A percentile compares a stretch with the other conserved stretches of the same genome.
phyloP scores from a whole-genome alignment of 306 rosid species.

The Vigna angularis region DNA sequence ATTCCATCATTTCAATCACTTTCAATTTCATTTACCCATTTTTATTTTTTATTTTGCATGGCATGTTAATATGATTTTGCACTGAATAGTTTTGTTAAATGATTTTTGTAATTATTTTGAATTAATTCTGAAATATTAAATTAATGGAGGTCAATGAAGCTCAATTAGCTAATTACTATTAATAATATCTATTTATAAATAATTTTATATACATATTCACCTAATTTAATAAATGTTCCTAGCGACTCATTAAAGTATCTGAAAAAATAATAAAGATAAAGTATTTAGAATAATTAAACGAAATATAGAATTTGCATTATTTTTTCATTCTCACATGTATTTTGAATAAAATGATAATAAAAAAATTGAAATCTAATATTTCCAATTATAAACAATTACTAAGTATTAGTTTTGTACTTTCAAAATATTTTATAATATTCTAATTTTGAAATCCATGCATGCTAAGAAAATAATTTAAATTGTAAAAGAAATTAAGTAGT shows the following conservation, averaged over 20 bases:
- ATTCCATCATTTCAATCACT: neutral
- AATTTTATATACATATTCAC: neutral
- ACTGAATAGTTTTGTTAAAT: neutral
- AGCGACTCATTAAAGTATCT: neutral
- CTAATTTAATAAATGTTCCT: neutral
- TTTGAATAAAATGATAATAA: neutral
- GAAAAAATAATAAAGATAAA: neutral
- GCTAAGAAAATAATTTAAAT: neutral
- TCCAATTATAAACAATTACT: neutral
- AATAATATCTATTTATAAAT: neutral
- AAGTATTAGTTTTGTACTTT: neutral
- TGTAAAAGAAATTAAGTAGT: neutral
- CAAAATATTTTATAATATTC: neutral
- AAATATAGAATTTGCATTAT: neutral
- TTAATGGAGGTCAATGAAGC: neutral
- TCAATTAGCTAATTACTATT: neutral
- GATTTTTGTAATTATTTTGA: neutral
- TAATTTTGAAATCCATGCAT: neutral
- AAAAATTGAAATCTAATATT: neutral
- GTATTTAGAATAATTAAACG: neutral
- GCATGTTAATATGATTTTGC: neutral
- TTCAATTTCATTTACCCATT: neutral
- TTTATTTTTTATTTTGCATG: neutral
- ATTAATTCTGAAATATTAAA: conserved; percentile 1
- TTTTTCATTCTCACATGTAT: neutral